These are phyloP conservation scores for Delphinella strobiligena DNA, from an alignment of 2,329 filamentous ascomycete genomes.

Conservation along the genomic window DNA sequence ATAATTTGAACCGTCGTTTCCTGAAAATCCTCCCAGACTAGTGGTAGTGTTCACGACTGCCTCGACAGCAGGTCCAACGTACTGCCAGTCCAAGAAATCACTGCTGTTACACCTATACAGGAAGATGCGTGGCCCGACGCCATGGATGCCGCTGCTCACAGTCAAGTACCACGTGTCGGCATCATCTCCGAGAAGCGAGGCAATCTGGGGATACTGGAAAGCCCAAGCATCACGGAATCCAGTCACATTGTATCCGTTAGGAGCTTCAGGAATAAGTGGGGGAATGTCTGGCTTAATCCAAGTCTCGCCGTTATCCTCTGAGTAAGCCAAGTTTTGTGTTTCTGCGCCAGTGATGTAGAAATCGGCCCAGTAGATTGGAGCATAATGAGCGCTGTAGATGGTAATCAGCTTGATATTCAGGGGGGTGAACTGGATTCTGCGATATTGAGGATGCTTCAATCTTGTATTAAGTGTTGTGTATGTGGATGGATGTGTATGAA, in stretches of 20 bases:
- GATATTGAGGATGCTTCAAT: too few species aligned
- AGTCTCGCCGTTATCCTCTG: conserved; percentile 27
- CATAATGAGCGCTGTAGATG: conserved; percentile 29
- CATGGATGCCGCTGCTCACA: conserved; percentile 29
- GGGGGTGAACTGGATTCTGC: too few species aligned
- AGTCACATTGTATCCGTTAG: conserved; percentile 30
- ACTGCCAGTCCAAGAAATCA: conserved; percentile 28
- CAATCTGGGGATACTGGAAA: conserved; percentile 27
- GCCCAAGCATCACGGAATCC: conserved; percentile 33
- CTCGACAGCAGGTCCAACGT: conserved; percentile 14
- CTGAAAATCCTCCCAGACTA: conserved; percentile 3
- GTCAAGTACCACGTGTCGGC: conserved; percentile 27
- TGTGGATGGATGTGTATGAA: too few species aligned
- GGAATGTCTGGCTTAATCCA: conserved; percentile 28
- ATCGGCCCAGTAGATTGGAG: conserved; percentile 36
- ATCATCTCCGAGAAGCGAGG: conserved; percentile 21
- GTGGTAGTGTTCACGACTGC: conserved; percentile 5
- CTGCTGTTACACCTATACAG: conserved; percentile 28
- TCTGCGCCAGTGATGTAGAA: conserved; percentile 35
- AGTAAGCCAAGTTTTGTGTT: conserved; percentile 33
- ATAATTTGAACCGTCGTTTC: conserved; percentile 6
- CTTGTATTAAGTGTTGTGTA: too few species aligned
- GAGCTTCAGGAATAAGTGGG: conserved; percentile 27
- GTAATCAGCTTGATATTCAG: too few species aligned
- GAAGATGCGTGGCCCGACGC: conserved; percentile 26